Evolutionary conservation across 1,284 basidiomycete species (phyloP), one percentile per base, ranked within the genome.

Genomic region (Sphagnurus paluster): DNA sequence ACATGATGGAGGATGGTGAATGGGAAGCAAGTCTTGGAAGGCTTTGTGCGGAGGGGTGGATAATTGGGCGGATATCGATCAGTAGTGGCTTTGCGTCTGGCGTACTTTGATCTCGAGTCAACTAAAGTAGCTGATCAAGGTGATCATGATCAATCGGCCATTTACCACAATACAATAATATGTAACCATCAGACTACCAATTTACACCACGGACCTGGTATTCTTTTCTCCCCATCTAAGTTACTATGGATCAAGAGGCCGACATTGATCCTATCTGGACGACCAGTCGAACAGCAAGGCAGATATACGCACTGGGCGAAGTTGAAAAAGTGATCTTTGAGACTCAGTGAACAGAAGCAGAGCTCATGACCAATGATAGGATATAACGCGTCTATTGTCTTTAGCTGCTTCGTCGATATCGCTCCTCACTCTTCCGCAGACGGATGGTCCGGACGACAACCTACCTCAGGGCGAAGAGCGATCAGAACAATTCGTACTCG

Each of bases 401-500:
- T 69, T 89, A 11, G 88, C 87, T 5, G 85, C 85, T 3, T 84
- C 85, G 6, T 86, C 84, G 7, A 81, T 90, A 44, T 82, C 85
- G 9, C 72, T 90, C 32, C 73, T 91, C 42, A 85, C 87, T 0
- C 69, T 90, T 4, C 87, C 87, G 3, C 86, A 90, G 64, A 87
- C 85, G 1, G 87, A 90, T 59, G 73, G 65, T 1, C 73, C 78
- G 2, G 77, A 78, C 10, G 82, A 84, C 43, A 71, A 70, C 39
- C 71, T 88, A 6, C 87, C 88, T 1, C 83, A 87, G 57, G 87
- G 86, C 25, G 87, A 85, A 51, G 88, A 90, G 63, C 74, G 88
- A 32, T 87, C 86, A 9, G 88, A 90, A 56, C 83, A 88, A 58
- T 90, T 90, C 56, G 87, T 90, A 35, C 71, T 86, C 35, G 86